Base-by-base conservation (phyloP, 1,139 yeast species). In the Debaryomyces sp. region DNA sequence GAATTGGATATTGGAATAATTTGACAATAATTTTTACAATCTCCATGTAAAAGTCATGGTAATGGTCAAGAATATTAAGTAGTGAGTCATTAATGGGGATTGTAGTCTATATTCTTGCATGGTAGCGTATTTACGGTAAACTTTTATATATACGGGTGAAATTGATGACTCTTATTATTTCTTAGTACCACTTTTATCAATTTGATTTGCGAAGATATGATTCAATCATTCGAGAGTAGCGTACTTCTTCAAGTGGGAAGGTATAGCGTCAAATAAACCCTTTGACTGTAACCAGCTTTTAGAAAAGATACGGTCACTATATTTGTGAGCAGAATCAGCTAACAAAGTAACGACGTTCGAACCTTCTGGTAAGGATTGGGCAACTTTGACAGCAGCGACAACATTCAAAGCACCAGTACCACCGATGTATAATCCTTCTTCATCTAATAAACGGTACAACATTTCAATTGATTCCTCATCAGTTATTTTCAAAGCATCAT, bases 341-440 rank as follows among this genome's bases (percentile, higher is more conserved):
- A 92, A 73, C 15, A 91, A 77, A 0, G 97, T 92, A 35, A 89
- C 97, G 21, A 91, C 87, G 52, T 89, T 91, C 38, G 89, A 74
- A 13, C 86, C 89, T 54, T 87, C 89, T 2, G 97, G 97, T 46
- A 90, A 77, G n/a, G 72, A 63, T 63, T 82, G 68, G 4, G 96
- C 96, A 22, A 87, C 82, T 60, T 85, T 81, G 39, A 78, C 75
- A 9, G 96, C 96, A 5, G 95, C 96, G 33, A 81, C 95, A 30
- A 89, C 96, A 61, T 89, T 89, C 58, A 89, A 75, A 8, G 91
- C 91, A 30, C 91, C 83, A 6, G 96, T 88, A 23, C 96, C 96
- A 24, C 97, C 97, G n/a, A 91, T 75, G 59, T 84, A 91, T 44
- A 92, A 73, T 2, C 97, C 97, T 68, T 91, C 97, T 62, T 89